Evolutionary conservation across 75 land plant species (phyloP).

Genomic region (Picea sitchensis): DNA sequence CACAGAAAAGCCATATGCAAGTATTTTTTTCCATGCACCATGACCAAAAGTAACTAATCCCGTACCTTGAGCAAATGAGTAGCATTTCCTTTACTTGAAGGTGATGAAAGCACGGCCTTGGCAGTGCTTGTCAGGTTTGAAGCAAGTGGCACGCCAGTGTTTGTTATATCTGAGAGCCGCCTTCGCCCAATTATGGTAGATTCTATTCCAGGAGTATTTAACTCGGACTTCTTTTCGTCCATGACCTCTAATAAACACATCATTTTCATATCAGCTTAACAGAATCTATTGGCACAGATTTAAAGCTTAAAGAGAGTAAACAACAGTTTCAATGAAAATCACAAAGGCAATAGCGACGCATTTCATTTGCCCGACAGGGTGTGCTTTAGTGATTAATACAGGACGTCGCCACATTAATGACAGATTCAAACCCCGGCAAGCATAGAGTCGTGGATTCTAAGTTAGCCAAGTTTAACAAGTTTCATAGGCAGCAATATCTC

Average conservation of each 20-base stretch:
- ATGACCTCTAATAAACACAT: not conserved
- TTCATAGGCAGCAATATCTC: no score
- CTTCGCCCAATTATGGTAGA: not conserved
- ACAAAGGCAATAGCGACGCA: not conserved
- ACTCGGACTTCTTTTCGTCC: not conserved
- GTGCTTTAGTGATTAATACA: no score
- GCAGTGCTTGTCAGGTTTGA: not conserved
- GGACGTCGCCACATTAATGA: no score
- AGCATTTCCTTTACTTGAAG: not conserved
- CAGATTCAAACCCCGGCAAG: no score
- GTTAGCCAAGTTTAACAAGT: no score
- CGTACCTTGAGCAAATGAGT: slow-evolving; percentile 10
- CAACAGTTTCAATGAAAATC: not conserved
- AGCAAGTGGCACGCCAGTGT: slow-evolving; percentile 3
- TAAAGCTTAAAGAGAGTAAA: not conserved
- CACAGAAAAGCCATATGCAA: not conserved
- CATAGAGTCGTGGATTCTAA: no score
- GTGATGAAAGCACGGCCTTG: not conserved
- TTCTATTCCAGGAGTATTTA: not conserved
- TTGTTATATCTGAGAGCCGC: not conserved
- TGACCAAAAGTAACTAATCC: not conserved
- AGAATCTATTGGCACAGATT: not conserved
- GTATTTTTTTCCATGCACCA: not conserved
- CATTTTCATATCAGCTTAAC: not conserved
- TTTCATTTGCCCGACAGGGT: no score